These are phyloP conservation scores for Porogramme epimiltina DNA, from an alignment of 1,284 basidiomycete species.

Conservation along the genomic window DNA sequence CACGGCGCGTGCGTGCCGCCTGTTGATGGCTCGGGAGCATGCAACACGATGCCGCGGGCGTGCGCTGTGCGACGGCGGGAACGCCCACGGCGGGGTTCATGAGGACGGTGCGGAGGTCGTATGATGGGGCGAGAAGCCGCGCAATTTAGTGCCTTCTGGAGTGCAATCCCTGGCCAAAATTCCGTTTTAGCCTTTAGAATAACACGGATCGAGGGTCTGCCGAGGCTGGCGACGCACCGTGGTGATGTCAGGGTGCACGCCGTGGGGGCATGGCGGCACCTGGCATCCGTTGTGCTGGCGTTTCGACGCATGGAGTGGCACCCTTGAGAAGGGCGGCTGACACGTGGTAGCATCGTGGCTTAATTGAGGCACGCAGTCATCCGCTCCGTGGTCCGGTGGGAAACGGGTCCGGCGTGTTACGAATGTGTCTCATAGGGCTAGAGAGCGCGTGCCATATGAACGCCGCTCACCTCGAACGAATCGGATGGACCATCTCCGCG, in stretches of 20 bases:
- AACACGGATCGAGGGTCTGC: conserved; percentile 1
- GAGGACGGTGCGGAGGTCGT: background rate
- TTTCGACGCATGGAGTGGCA: too few species aligned
- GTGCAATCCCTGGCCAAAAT: background rate
- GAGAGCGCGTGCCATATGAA: too few species aligned
- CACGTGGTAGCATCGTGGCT: too few species aligned
- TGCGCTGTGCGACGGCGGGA: background rate
- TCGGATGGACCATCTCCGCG: too few species aligned
- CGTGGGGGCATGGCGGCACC: background rate
- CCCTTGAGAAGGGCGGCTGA: too few species aligned
- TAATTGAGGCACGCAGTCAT: too few species aligned
- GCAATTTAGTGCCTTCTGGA: conserved; percentile 4
- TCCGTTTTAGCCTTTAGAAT: conserved; percentile 1
- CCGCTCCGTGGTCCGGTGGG: too few species aligned
- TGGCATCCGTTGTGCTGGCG: background rate
- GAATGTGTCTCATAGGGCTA: too few species aligned
- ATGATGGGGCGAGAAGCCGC: background rate
- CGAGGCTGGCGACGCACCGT: background rate
- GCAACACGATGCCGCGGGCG: conserved; percentile 1
- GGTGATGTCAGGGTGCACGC: background rate
- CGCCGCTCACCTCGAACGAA: too few species aligned
- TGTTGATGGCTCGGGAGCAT: conserved; percentile 9
- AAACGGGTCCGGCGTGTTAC: too few species aligned
- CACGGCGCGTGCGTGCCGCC: conserved; percentile 10
- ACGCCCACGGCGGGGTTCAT: conserved; percentile 1